Base-by-base conservation (phyloP, 176 grass and related monocot genomes). In the Lolium multiflorum region DNA sequence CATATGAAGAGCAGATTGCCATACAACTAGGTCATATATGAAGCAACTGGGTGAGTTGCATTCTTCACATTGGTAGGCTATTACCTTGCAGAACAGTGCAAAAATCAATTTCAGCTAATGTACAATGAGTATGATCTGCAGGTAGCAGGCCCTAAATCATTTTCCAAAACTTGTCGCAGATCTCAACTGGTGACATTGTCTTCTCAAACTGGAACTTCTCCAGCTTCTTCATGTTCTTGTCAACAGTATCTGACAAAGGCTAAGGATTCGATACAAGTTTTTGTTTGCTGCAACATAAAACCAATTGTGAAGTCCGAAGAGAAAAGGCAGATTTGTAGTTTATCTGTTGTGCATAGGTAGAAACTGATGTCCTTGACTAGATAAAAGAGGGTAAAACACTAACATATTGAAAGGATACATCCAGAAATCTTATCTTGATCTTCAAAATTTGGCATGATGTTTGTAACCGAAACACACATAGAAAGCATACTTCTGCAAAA, bases 131-230 rank as follows among this genome's bases (percentile, higher is more conserved):
- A 49, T 1, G 47, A 16, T 65, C 35, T 74, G 46, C 46, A 2
- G 10, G 9, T 38, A 67, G 13, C 55, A 21, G 20, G 9, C 14
- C 17, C 69, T 89, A 88, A 54, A 87, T 78, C 84, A 82, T 91
- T 60, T 93, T 89, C 95, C 95, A 97, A n/a, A 97, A 85, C 18
- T 89, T 82, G 84, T 83, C 78, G 76, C 87, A 91, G 25, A 94
- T 81, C 79, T 93, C 82, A 79, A 82, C 44, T 38, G 82, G 74
- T 7, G 82, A 61, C 2, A 4, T 55, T 20, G 79, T 88, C 65
- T 51, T 89, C 28, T 90, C 95, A 86, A 90, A 94, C 60, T 90
- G 76, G 0, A 97, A 94, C 46, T 60, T 88, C 44, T 89, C 85
- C 49, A 88, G 18, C 72, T 88, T 89, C 64, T 89, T 94, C 75